Evolutionary conservation across 169 alveolate species (phyloP).

Genomic region (Eimeria tenella): DNA sequence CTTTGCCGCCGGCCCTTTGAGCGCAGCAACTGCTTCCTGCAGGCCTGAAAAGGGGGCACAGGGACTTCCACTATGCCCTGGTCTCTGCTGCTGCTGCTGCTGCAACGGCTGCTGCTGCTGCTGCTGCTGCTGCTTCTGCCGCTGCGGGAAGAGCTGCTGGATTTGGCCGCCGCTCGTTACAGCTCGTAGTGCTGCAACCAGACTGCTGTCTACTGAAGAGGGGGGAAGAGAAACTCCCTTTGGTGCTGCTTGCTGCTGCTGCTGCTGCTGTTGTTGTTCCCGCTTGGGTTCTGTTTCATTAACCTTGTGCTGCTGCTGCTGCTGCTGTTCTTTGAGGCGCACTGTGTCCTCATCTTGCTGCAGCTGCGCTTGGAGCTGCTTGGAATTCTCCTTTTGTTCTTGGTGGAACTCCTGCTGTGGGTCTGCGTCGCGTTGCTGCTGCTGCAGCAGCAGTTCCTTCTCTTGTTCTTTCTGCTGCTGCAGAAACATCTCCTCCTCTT

Average conservation of each 20-base stretch:
- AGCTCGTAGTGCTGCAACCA: slow-evolving; percentile 21
- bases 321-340: background rate
- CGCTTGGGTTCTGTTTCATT: background rate
- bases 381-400: background rate
- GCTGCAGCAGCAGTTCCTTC: background rate
- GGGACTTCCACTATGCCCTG: background rate
- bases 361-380: background rate
- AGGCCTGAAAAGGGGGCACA: background rate
- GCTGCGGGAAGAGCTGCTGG: slow-evolving; percentile 22
- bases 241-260: slow-evolving; percentile 16
- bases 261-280: background rate
- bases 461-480: background rate
- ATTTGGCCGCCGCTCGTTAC: slow-evolving; percentile 19
- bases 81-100: slow-evolving; percentile 32
- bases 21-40: background rate
- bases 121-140: slow-evolving; percentile 18
- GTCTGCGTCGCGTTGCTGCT: background rate
- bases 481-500: background rate
- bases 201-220: background rate
- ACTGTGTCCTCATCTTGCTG: background rate
- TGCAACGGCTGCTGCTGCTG: background rate
- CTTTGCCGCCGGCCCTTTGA: background rate
- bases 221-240: background rate
- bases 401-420: slow-evolving; percentile 10
- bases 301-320: background rate